A percentile compares a stretch with the other conserved stretches of the same genome.
Evolutionary conservation across 345 rosid species (phyloP).

Genomic region (Salix dunnii): DNA sequence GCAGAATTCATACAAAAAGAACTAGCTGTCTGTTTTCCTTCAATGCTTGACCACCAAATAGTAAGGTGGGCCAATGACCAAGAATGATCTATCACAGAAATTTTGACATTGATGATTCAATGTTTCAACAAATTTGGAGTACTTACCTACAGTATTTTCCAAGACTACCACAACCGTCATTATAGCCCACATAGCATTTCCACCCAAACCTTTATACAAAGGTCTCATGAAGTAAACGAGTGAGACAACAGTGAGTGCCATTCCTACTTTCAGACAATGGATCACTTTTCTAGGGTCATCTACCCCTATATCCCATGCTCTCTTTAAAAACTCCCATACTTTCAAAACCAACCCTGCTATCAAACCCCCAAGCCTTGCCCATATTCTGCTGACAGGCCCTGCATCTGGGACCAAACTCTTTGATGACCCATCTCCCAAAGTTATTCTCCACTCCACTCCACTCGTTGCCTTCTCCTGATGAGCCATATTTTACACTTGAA

Average conservation of each 20-base stretch:
- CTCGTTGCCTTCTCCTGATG: slow-evolving; percentile 12
- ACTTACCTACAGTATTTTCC: slow-evolving; percentile 43
- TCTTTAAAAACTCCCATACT: slow-evolving; percentile 28
- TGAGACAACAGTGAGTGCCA: slow-evolving; percentile 40
- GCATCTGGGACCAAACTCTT: slow-evolving; percentile 34
- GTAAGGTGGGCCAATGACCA: neutral
- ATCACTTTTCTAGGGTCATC: slow-evolving; percentile 45
- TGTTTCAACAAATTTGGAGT: neutral
- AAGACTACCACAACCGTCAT: slow-evolving; percentile 52
- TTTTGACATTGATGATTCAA: neutral
- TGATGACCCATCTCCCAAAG: slow-evolving; percentile 36
- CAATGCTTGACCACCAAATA: neutral
- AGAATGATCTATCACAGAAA: neutral
- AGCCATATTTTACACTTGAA: slow-evolving; percentile 19
- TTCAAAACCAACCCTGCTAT: slow-evolving; percentile 12
- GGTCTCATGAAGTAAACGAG: slow-evolving; percentile 42
- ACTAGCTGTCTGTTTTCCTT: neutral
- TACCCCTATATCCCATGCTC: slow-evolving; percentile 29
- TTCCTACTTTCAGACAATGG: slow-evolving; percentile 45
- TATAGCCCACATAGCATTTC: slow-evolving; percentile 57
- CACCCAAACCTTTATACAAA: slow-evolving; percentile 45
- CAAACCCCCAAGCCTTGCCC: slow-evolving; percentile 27
- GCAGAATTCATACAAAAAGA: neutral
- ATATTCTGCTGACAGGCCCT: slow-evolving; percentile 16
- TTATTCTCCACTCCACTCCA: slow-evolving; percentile 47